A percentile compares a stretch with the other conserved stretches of the same genome.
phyloP scores from a whole-genome alignment of 2,329 filamentous ascomycete species.

The Ceratocystis destructans region DNA sequence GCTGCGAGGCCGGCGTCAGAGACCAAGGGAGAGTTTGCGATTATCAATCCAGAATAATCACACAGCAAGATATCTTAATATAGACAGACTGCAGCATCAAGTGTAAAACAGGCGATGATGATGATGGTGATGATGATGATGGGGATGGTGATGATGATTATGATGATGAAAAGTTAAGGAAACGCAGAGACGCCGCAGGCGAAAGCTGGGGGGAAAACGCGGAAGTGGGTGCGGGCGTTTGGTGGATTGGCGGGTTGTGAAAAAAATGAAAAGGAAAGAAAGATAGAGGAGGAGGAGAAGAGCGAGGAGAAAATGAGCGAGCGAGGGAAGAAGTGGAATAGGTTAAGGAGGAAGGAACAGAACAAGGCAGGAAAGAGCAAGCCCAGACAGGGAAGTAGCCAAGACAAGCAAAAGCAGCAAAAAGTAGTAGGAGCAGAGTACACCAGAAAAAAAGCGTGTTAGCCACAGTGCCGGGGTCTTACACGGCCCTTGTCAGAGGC shows the following conservation, averaged over 20 bases:
- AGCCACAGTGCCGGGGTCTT: conserved; percentile 8
- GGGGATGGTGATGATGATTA: too few species aligned
- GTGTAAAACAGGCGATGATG: background rate
- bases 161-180: background rate
- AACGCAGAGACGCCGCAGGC: background rate
- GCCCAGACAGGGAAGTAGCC: conserved; percentile 7
- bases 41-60: background rate
- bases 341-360: conserved; percentile 22
- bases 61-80: background rate
- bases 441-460: conserved; percentile 6
- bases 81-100: background rate
- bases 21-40: background rate
- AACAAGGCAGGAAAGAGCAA: conserved; percentile 24
- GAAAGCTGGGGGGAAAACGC: background rate
- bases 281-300: conserved; percentile 21
- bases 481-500: conserved; percentile 1
- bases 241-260: background rate
- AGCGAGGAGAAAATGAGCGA: conserved; percentile 19
- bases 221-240: background rate
- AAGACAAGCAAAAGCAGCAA: conserved; percentile 4
- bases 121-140: background rate
- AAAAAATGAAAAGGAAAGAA: conserved; percentile 7
- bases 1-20: background rate
- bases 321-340: conserved; percentile 10
- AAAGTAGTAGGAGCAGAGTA: background rate